Evolutionary conservation across 768 basidiomycete species (phyloP).

Genomic region (Lepiota subincarnata): DNA sequence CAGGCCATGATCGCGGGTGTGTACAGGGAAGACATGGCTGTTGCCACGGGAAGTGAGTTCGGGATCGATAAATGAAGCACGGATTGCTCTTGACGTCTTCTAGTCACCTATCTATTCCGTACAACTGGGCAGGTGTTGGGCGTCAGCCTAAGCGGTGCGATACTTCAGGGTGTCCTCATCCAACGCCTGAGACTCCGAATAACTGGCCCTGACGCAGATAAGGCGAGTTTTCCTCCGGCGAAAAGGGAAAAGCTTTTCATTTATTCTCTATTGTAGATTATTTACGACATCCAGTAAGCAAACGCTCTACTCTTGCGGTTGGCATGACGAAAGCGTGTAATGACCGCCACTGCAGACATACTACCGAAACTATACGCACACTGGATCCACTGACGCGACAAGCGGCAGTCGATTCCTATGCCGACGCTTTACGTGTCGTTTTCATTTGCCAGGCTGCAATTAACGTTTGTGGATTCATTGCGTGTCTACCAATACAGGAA

Average conservation of each 20-base stretch:
- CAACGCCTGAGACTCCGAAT: slow-evolving; percentile 70
- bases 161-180: slow-evolving; percentile 78
- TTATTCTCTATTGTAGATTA: slow-evolving; percentile 47
- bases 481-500: slow-evolving; percentile 74
- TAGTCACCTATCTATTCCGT: slow-evolving; percentile 91
- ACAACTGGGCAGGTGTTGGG: slow-evolving; percentile 95
- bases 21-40: slow-evolving; percentile 74
- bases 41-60: slow-evolving; percentile 80
- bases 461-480: slow-evolving; percentile 62
- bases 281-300: slow-evolving; percentile 52
- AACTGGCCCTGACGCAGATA: slow-evolving; percentile 64
- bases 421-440: slow-evolving; percentile 72
- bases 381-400: slow-evolving; percentile 50
- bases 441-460: slow-evolving; percentile 76
- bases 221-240: slow-evolving; percentile 44
- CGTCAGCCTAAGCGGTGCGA: slow-evolving; percentile 80
- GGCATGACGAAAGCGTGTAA: slow-evolving; percentile 3
- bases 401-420: slow-evolving; percentile 75
- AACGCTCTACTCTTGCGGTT: neutral
- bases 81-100: slow-evolving; percentile 11
- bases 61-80: slow-evolving; percentile 26
- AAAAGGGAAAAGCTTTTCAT: neutral
- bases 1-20: slow-evolving; percentile 88
- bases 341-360: slow-evolving; percentile 44
- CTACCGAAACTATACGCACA: slow-evolving; percentile 64